These are phyloP conservation scores for Selenicereus undatus DNA, from an alignment of 148 eudicot species.

Conservation along the genomic window DNA sequence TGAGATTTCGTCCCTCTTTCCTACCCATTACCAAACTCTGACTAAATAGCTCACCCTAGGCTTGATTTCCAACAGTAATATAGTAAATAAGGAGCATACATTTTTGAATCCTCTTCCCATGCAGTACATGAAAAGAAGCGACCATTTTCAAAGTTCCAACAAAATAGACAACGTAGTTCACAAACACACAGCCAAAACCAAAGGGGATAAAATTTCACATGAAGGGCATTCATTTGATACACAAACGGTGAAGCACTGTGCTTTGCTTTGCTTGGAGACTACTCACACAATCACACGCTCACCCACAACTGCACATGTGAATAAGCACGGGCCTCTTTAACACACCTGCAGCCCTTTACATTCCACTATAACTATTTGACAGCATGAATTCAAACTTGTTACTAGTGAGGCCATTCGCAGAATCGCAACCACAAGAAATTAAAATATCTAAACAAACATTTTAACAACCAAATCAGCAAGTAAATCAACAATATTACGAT, in stretches of 20 bases:
- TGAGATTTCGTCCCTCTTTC: neutral
- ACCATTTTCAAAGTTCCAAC: neutral
- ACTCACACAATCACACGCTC: neutral
- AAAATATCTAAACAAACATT: too few relatives aligned
- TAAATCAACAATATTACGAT: too few relatives aligned
- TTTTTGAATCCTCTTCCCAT: neutral
- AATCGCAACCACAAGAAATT: too few relatives aligned
- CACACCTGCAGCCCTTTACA: neutral
- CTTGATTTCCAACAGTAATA: neutral
- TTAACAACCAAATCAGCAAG: too few relatives aligned
- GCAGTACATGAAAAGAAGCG: neutral
- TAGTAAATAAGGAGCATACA: neutral
- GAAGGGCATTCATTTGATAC: neutral
- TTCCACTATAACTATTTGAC: constrained; percentile 10
- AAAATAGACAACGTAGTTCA: neutral
- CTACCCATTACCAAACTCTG: neutral
- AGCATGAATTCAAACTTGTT: too few relatives aligned
- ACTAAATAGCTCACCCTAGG: neutral
- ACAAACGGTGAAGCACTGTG: neutral
- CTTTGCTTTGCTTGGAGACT: neutral
- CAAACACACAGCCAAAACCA: neutral
- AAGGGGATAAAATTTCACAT: neutral
- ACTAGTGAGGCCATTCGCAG: too few relatives aligned
- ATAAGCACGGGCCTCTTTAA: constrained; percentile 22
- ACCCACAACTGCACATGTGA: constrained; percentile 18